Evolutionary conservation across 768 basidiomycete genomes (phyloP).

Genomic region (Strobilomyces echinocephalus): DNA sequence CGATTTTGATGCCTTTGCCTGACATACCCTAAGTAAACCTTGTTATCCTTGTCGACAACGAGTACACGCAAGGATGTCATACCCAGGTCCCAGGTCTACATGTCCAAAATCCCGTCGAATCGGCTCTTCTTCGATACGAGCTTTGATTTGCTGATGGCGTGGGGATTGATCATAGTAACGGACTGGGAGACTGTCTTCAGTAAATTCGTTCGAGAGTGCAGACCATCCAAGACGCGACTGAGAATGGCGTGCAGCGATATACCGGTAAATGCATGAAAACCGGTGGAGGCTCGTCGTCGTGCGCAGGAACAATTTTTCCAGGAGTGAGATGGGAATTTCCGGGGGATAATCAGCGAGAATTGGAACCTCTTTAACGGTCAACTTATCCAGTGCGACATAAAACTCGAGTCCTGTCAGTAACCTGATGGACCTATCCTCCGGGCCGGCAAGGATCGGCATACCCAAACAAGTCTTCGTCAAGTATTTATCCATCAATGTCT

Average conservation of each 20-base stretch:
- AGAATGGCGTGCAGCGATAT: background rate
- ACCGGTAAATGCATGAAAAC: background rate
- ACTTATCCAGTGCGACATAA: background rate
- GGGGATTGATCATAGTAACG: background rate
- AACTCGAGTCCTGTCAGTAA: slow-evolving; percentile 29
- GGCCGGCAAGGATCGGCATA: slow-evolving; percentile 4
- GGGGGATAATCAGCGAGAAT: background rate
- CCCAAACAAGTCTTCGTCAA: slow-evolving; percentile 8
- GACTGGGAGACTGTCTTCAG: background rate
- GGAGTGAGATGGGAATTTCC: background rate
- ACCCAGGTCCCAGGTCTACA: background rate
- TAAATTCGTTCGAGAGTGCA: background rate
- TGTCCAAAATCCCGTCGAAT: background rate
- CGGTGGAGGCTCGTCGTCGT: background rate
- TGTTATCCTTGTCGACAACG: background rate
- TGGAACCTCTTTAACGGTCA: background rate
- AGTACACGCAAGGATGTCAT: too few relatives aligned
- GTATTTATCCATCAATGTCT: slow-evolving; percentile 23
- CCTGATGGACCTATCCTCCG: slow-evolving; percentile 37
- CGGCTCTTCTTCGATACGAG: background rate
- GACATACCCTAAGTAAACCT: too few relatives aligned
- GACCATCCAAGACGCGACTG: background rate
- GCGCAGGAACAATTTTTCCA: background rate
- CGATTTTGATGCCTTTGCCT: background rate
- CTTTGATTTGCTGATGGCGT: background rate